A percentile compares a stretch with the other conserved stretches of the same genome.
Evolutionary conservation across 116 monocot genomes (phyloP).

Genomic region (Phalaenopsis hybrid): DNA sequence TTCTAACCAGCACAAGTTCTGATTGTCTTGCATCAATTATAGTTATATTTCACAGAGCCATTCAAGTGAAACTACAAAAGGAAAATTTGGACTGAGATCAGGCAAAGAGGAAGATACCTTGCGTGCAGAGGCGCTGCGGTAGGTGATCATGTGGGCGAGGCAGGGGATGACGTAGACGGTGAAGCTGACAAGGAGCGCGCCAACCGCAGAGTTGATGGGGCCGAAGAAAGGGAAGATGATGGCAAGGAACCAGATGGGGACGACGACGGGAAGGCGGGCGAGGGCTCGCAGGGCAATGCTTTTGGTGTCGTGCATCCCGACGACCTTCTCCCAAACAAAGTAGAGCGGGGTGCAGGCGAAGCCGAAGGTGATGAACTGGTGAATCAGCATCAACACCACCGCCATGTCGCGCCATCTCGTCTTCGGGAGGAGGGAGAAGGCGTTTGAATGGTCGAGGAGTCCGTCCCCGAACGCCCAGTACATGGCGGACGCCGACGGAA

Average conservation of each 20-base stretch:
- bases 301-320: constrained; percentile 27
- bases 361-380: constrained; percentile 53
- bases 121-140: constrained; percentile 12
- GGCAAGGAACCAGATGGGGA: constrained; percentile 39
- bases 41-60: too few species aligned
- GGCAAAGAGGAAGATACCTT: background rate
- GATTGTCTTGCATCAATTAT: too few species aligned
- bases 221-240: constrained; percentile 46
- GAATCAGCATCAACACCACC: constrained; percentile 35
- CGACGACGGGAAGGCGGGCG: constrained; percentile 30
- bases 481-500: constrained; percentile 21
- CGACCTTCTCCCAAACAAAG: constrained; percentile 45
- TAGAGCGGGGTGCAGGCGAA: constrained; percentile 52
- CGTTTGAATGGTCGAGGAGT: constrained; percentile 24
- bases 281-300: constrained; percentile 21
- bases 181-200: constrained; percentile 19
- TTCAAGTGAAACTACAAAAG: too few species aligned
- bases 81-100: background rate
- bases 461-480: constrained; percentile 35
- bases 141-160: constrained; percentile 21
- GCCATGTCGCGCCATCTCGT: constrained; percentile 20
- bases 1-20: too few species aligned
- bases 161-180: constrained; percentile 24
- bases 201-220: constrained; percentile 30
- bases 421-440: constrained; percentile 25